A percentile compares a stretch with the other conserved stretches of the same genome.
Conservation (phyloP, 164 flowering plant species). For the Liquidambar formosana region DNA sequence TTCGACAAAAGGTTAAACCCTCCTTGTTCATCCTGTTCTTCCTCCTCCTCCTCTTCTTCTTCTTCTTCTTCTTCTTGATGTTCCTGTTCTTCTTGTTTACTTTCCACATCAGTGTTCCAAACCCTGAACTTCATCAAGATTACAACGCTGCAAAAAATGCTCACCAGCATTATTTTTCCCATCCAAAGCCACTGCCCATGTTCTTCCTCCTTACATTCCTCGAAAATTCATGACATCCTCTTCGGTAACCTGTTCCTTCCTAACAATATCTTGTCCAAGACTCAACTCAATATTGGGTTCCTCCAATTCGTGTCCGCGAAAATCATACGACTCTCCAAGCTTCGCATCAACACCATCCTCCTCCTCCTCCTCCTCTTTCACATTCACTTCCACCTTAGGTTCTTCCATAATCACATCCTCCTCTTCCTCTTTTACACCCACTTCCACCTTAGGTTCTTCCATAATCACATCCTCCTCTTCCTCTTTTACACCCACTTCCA, state of each 20-base stretch:
- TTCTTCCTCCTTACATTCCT: slow-evolving; percentile 38
- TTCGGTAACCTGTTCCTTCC: slow-evolving; percentile 26
- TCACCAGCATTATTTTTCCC: slow-evolving; percentile 23
- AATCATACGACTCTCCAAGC: slow-evolving; percentile 14
- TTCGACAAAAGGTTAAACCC: slow-evolving; percentile 29
- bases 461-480: slow-evolving; percentile 19
- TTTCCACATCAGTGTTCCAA: slow-evolving; percentile 24
- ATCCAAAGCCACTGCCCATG: slow-evolving; percentile 41
- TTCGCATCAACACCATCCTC: slow-evolving; percentile 10
- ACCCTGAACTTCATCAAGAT: slow-evolving; percentile 25
- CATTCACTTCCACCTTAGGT: slow-evolving; percentile 3
- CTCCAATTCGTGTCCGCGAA: slow-evolving; percentile 26
- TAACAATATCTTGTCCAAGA: slow-evolving; percentile 42
- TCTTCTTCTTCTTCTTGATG: slow-evolving; percentile 20
- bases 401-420: slow-evolving; percentile 12
- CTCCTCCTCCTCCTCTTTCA: background rate
- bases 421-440: slow-evolving; percentile 23
- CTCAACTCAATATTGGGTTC: slow-evolving; percentile 39
- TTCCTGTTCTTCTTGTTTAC: slow-evolving; percentile 16
- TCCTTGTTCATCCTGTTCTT: slow-evolving; percentile 27
- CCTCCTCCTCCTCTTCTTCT: slow-evolving; percentile 27
- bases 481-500: slow-evolving; percentile 11
- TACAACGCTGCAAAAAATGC: slow-evolving; percentile 46
- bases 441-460: background rate
- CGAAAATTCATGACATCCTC: slow-evolving; percentile 48